These are phyloP conservation scores for Stellera chamaejasme DNA, from an alignment of 345 rosid species.

Conservation along the genomic window DNA sequence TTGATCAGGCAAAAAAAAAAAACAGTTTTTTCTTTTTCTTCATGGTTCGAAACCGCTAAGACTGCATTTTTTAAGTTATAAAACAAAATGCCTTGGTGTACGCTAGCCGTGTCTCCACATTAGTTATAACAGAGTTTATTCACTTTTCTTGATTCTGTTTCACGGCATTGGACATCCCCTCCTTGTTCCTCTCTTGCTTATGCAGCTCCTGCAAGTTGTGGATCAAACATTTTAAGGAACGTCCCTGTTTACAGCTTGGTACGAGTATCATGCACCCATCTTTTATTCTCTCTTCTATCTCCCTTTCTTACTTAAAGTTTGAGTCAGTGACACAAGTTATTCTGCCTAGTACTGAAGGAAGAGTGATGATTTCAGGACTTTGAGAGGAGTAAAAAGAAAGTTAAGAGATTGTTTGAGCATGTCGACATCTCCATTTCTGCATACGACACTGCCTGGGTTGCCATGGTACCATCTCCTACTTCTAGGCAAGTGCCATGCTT, in stretches of 20 bases:
- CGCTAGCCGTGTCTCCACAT: too few relatives aligned
- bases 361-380: constrained; percentile 21
- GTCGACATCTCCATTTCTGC: constrained; percentile 63
- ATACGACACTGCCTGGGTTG: constrained; percentile 91
- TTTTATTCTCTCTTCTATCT: constrained; percentile 2
- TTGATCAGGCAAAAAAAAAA: too few relatives aligned
- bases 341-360: background rate
- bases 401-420: constrained; percentile 51
- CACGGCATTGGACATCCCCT: background rate
- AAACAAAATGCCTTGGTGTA: too few relatives aligned
- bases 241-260: constrained; percentile 30
- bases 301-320: background rate
- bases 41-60: too few relatives aligned
- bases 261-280: constrained; percentile 6
- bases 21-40: too few relatives aligned
- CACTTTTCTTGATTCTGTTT: constrained; percentile 4
- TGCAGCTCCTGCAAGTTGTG: constrained; percentile 22
- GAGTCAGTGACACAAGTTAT: too few relatives aligned
- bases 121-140: too few relatives aligned
- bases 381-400: constrained; percentile 39
- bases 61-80: too few relatives aligned
- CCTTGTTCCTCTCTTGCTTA: constrained; percentile 14
- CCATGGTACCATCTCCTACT: constrained; percentile 68
- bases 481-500: constrained; percentile 47
- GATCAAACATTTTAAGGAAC: constrained; percentile 20